Base-by-base conservation (phyloP, 2,329 filamentous ascomycete species). In the Venturia carpophila region DNA sequence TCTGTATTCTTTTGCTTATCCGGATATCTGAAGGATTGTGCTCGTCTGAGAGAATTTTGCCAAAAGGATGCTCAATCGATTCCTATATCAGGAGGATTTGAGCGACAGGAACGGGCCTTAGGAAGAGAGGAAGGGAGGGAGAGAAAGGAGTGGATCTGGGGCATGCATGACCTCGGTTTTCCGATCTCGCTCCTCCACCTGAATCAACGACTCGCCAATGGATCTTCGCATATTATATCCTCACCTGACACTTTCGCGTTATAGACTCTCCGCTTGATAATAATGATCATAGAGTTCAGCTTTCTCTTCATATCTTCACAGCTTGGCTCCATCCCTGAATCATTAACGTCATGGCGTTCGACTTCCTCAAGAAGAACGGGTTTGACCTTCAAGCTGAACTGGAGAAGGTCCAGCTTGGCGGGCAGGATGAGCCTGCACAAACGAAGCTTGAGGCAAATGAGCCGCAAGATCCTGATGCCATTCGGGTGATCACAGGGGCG, bases 301-400 rank as follows among this genome's bases (percentile, higher is more conserved):
- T 4, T 21, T 24, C 21, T 5, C 21, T 21, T 27, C 10, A 11
- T 5, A 17, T 17, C 17, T 7, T 45, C 42, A 17, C 21, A 27
- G 47, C 21, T 52, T 10, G 47, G 10, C 11, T 52, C 13, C 45
- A 11, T 24, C 47, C 13, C 47, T 1, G 7, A 17, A 55, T 34
- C 52, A 39, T 37, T 15, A 58, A 58, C 30, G 17, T 17, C 52
- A 75, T 73, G 72, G 69, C 73, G 34, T 68, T 66, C 19, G 70
- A 70, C 21, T 75, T 69, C 66, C 68, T 74, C 17, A 68, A 69
- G 34, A 66, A 69, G 41, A 71, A 72, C 55, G 71, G 73, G 63
- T 72, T 74, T 58, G 70, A 75, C 65, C 68, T 76, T 24, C 69
- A 74, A 65, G 69, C 71, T 34, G 72, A 75, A 64, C 69, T 74